phyloP scores from a whole-genome alignment of 108 stramenopile genomes.

The Cyclotella sp. region DNA sequence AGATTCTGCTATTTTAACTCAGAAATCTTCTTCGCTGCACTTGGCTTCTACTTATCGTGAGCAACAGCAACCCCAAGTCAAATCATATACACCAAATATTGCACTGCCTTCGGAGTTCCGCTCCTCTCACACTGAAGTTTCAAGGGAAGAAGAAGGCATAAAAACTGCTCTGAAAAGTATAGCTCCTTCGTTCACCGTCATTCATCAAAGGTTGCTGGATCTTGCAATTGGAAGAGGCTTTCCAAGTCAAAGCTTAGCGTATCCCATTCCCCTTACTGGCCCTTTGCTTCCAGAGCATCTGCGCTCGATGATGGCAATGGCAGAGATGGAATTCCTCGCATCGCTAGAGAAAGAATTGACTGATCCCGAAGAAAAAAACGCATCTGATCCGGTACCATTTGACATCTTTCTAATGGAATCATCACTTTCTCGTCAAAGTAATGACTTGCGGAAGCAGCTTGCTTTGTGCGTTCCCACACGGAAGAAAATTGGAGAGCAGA shows the following conservation, averaged over 20 bases:
- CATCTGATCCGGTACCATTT: conserved; percentile 1
- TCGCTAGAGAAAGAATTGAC: conserved; percentile 11
- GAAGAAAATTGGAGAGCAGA: neutral
- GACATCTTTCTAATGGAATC: conserved; percentile 13
- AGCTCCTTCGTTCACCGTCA: conserved; percentile 2
- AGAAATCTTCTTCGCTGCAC: too few relatives aligned
- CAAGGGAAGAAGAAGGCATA: conserved; percentile 3
- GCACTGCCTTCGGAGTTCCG: too few relatives aligned
- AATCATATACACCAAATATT: too few relatives aligned
- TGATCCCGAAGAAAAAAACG: conserved; percentile 15
- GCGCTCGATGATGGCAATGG: conserved; percentile 7
- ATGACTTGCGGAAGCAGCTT: conserved; percentile 9
- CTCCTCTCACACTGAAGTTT: neutral
- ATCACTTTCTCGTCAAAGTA: neutral
- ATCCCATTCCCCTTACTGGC: conserved; percentile 1
- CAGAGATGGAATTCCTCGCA: conserved; percentile 11
- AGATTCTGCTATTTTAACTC: too few relatives aligned
- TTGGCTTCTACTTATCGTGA: too few relatives aligned
- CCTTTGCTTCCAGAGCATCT: neutral
- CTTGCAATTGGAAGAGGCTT: conserved; percentile 1
- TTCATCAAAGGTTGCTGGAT: conserved; percentile 15
- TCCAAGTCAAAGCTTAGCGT: neutral
- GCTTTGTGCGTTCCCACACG: conserved; percentile 7
- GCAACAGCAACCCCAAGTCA: too few relatives aligned
- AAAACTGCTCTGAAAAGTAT: neutral